Percentiles rank a stretch among this genome's conserved stretches.
phyloP scores from a whole-genome alignment of 1,284 basidiomycete genomes.

The Erythrobasidium hasegawianum region DNA sequence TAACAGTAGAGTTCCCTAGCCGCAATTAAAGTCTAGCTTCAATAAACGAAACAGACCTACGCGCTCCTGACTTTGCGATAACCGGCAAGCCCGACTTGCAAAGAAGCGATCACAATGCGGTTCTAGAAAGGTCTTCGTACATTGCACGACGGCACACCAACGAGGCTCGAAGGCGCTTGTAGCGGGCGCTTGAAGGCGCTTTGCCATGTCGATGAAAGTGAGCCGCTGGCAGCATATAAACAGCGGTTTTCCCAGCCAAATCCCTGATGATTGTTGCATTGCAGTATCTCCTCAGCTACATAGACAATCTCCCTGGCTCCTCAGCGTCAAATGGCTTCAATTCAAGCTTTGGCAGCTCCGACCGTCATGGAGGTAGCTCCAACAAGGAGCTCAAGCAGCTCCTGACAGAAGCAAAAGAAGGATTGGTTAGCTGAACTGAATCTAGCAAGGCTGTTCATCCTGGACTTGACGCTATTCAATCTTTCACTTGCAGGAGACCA shows the following conservation, averaged over 20 bases:
- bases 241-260: too few relatives aligned
- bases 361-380: neutral
- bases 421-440: neutral
- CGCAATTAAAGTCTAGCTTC: too few relatives aligned
- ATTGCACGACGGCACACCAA: too few relatives aligned
- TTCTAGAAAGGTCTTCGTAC: too few relatives aligned
- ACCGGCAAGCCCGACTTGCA: too few relatives aligned
- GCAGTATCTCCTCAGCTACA: constrained; percentile 24
- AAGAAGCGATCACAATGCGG: too few relatives aligned
- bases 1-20: too few relatives aligned
- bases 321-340: neutral
- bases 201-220: constrained; percentile 28
- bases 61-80: too few relatives aligned
- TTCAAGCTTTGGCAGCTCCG: constrained; percentile 3
- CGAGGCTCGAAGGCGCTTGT: too few relatives aligned
- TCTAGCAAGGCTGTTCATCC: neutral
- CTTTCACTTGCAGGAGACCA: constrained; percentile 56
- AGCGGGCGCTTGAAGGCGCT: too few relatives aligned
- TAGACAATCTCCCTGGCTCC: constrained; percentile 5
- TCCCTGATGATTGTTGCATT: neutral
- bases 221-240: neutral
- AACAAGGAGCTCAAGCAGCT: constrained; percentile 28
- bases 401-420: constrained; percentile 27
- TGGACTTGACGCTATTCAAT: too few relatives aligned
- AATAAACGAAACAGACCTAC: too few relatives aligned